A percentile compares a stretch with the other conserved stretches of the same genome.
These are phyloP conservation scores for Heliosperma pusillum DNA, from an alignment of 148 eudicot species.

Conservation along the genomic window DNA sequence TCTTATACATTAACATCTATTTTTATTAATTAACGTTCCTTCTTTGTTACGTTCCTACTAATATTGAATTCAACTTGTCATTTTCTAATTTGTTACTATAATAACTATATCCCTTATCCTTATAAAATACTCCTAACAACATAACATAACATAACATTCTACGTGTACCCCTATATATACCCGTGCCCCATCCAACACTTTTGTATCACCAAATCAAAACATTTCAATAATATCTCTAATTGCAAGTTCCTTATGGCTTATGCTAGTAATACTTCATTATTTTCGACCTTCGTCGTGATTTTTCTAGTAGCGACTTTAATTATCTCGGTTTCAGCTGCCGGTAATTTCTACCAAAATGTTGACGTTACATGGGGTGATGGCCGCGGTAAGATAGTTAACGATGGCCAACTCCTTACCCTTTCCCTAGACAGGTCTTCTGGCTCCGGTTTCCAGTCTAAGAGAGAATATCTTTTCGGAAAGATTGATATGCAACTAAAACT, in stretches of 20 bases:
- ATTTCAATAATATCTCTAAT: not conserved
- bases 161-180: not conserved
- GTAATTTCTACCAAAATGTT: constrained; percentile 22
- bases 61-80: not conserved
- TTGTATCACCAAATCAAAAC: constrained; percentile 6
- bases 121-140: too few relatives aligned
- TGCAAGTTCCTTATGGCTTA: not conserved
- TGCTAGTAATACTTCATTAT: not conserved
- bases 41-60: constrained; percentile 17
- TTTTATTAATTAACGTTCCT: constrained; percentile 8
- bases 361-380: constrained; percentile 36
- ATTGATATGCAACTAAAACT: constrained; percentile 36
- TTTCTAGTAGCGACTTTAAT: constrained; percentile 19
- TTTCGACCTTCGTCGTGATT: not conserved
- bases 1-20: not conserved
- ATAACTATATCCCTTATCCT: not conserved
- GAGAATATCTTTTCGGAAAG: constrained; percentile 29
- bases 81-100: too few relatives aligned
- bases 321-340: constrained; percentile 13
- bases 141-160: not conserved
- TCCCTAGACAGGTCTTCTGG: constrained; percentile 30
- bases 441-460: constrained; percentile 32
- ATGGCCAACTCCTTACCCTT: constrained; percentile 31
- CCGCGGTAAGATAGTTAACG: constrained; percentile 26
- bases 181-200: not conserved